Evolutionary conservation across 306 rosid genomes (phyloP).

Genomic region (Lablab purpureus): DNA sequence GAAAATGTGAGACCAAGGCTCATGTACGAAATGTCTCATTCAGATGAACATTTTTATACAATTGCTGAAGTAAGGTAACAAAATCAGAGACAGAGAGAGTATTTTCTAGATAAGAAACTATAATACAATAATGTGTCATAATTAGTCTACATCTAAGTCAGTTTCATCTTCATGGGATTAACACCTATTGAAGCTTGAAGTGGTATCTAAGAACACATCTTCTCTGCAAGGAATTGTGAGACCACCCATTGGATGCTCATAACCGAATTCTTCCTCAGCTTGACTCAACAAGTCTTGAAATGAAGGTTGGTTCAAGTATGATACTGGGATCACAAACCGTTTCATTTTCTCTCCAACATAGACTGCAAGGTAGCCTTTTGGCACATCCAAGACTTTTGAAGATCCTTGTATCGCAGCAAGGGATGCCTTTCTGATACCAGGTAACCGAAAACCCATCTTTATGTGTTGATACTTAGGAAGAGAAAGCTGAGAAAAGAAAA

Average conservation of each 20-base stretch:
- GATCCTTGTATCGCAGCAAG: not conserved
- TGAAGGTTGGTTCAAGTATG: conserved; percentile 15
- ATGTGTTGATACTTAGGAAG: not conserved
- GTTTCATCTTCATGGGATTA: not conserved
- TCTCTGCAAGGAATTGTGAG: conserved; percentile 51
- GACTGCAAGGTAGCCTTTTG: conserved; percentile 27
- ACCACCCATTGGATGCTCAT: conserved; percentile 55
- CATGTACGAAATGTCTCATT: not conserved
- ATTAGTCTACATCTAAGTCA: not conserved
- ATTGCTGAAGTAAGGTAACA: not conserved
- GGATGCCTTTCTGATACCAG: conserved; percentile 28
- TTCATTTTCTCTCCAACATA: conserved; percentile 18
- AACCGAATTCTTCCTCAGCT: conserved; percentile 42
- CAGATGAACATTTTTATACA: not conserved
- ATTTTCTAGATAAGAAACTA: not conserved
- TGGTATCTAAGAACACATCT: conserved; percentile 26
- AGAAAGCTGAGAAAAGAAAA: not conserved
- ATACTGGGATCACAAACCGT: not conserved
- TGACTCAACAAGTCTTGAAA: not conserved
- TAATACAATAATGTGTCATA: not conserved
- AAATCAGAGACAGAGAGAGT: not conserved
- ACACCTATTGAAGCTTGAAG: conserved; percentile 27
- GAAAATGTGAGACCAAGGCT: not conserved
- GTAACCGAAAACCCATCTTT: conserved; percentile 43
- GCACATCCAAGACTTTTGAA: not conserved